phyloP scores from a whole-genome alignment of 1,284 basidiomycete genomes.

The Irpex lacteus region DNA sequence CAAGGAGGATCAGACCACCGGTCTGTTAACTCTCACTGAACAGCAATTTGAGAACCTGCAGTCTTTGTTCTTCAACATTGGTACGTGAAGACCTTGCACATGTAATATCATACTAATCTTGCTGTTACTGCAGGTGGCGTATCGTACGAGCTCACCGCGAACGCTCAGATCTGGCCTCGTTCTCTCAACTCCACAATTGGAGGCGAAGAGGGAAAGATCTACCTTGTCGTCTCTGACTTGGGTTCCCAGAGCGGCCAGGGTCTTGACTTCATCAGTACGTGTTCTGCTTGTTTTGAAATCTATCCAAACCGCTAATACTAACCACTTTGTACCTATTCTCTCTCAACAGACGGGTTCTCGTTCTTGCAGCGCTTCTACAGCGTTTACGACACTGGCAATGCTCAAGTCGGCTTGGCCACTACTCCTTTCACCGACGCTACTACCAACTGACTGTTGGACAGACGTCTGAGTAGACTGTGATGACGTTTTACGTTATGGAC shows the following conservation, averaged over 20 bases:
- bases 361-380: conserved; percentile 63
- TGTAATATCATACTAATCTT: not conserved
- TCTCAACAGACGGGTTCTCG: conserved; percentile 29
- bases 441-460: conserved; percentile 33
- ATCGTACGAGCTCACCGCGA: conserved; percentile 46
- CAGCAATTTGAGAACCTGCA: conserved; percentile 48
- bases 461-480: not conserved
- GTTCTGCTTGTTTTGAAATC: not conserved
- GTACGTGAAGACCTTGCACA: conserved; percentile 22
- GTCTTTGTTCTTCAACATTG: conserved; percentile 55
- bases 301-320: not conserved
- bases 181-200: conserved; percentile 49
- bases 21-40: conserved; percentile 53
- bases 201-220: conserved; percentile 45
- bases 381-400: conserved; percentile 58
- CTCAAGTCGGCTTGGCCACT: conserved; percentile 43
- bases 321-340: conserved; percentile 3
- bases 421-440: conserved; percentile 40
- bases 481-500: not conserved
- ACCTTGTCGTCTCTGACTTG: conserved; percentile 48
- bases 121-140: conserved; percentile 22
- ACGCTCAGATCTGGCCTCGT: conserved; percentile 62
- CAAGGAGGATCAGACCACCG: conserved; percentile 46
- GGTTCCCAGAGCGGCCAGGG: conserved; percentile 37
- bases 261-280: conserved; percentile 37